Evolutionary conservation across 148 eudicot genomes (phyloP).

Genomic region (Dysphania ambrosioides): DNA sequence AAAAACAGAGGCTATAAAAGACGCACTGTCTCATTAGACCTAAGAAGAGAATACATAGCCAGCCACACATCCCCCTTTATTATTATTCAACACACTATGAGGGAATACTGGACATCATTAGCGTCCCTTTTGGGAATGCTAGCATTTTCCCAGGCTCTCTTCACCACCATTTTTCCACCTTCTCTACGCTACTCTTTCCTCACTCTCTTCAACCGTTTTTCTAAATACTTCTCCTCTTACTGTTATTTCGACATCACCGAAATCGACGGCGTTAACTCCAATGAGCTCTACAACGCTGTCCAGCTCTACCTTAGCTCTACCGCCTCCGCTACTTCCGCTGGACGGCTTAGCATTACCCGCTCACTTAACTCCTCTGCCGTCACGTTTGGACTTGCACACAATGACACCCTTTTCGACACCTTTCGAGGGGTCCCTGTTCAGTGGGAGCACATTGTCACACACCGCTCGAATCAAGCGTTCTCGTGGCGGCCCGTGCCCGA

Average conservation of each 20-base stretch:
- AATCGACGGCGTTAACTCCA: constrained; percentile 94
- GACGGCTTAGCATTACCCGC: constrained; percentile 66
- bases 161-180: constrained; percentile 73
- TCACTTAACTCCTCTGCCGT: constrained; percentile 65
- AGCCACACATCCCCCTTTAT: not conserved
- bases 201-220: constrained; percentile 47
- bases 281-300: constrained; percentile 91
- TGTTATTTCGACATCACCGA: constrained; percentile 92
- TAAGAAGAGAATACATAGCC: too few relatives aligned
- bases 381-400: constrained; percentile 69
- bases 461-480: constrained; percentile 54
- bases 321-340: constrained; percentile 48
- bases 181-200: constrained; percentile 56
- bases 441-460: constrained; percentile 86
- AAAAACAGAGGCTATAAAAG: too few relatives aligned
- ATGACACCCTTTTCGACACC: constrained; percentile 64
- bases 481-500: constrained; percentile 94
- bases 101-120: constrained; percentile 76
- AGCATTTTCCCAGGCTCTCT: constrained; percentile 69
- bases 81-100: constrained; percentile 45
- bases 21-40: not conserved
- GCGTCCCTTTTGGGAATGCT: constrained; percentile 83
- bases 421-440: constrained; percentile 43
- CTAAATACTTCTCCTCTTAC: constrained; percentile 55
- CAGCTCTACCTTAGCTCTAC: constrained; percentile 73